Evolutionary conservation across 1,284 basidiomycete genomes (phyloP).

Genomic region (Boletus sp.): DNA sequence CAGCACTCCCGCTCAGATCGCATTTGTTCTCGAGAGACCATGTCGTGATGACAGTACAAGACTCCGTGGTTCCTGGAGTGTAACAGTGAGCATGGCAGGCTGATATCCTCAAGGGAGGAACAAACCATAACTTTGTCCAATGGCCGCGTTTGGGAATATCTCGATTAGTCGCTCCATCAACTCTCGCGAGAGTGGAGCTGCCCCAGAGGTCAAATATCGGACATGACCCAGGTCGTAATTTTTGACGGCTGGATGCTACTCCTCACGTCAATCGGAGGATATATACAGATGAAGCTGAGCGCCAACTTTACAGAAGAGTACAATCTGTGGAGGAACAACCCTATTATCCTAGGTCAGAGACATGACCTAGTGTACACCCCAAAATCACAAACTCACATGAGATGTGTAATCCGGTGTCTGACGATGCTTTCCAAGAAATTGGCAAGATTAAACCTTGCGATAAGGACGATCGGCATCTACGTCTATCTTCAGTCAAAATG

Average conservation of each 20-base stretch:
- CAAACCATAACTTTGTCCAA: slow-evolving; percentile 52
- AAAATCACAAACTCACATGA: slow-evolving; percentile 37
- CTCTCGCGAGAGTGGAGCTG: slow-evolving; percentile 58
- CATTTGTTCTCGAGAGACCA: slow-evolving; percentile 38
- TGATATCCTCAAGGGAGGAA: neutral
- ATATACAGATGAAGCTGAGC: neutral
- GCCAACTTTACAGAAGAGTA: slow-evolving; percentile 55
- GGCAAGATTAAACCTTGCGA: slow-evolving; percentile 48
- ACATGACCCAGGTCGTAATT: slow-evolving; percentile 53
- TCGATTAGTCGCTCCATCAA: slow-evolving; percentile 44
- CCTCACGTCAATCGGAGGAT: slow-evolving; percentile 10
- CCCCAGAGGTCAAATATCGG: slow-evolving; percentile 49
- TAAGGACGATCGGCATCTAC: slow-evolving; percentile 47
- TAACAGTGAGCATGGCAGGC: neutral
- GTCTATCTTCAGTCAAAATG: slow-evolving; percentile 1
- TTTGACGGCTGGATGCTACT: slow-evolving; percentile 49
- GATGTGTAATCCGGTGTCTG: slow-evolving; percentile 49
- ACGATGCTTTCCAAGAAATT: slow-evolving; percentile 53
- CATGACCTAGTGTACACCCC: slow-evolving; percentile 14
- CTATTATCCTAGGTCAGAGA: slow-evolving; percentile 33
- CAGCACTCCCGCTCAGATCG: slow-evolving; percentile 54
- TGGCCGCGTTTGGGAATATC: slow-evolving; percentile 41
- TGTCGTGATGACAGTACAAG: slow-evolving; percentile 36
- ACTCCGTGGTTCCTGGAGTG: slow-evolving; percentile 41
- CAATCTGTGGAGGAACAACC: slow-evolving; percentile 53